Conservation (phyloP, 2,329 filamentous ascomycete genomes). For the Cladosporium velox region DNA sequence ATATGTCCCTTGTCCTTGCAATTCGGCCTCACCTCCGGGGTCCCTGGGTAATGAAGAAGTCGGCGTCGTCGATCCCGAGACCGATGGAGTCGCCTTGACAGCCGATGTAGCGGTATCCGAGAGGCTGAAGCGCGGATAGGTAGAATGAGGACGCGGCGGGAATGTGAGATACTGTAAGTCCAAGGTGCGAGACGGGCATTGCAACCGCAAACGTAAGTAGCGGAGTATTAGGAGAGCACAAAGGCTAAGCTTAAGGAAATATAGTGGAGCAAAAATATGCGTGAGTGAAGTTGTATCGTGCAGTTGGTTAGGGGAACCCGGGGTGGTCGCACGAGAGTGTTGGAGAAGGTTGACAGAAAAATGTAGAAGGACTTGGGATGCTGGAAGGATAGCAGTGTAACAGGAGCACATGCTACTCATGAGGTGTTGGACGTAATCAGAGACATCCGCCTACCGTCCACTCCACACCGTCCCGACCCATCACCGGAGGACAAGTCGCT, state of each 20-base stretch:
- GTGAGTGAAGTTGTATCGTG: constrained; percentile 11
- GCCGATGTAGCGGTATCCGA: constrained; percentile 73
- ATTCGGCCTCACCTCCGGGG: constrained; percentile 54
- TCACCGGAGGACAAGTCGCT: constrained; percentile 25
- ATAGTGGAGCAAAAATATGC: constrained; percentile 12
- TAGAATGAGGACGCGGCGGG: constrained; percentile 82
- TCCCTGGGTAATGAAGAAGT: constrained; percentile 66
- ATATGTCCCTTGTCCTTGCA: background rate
- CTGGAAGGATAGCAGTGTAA: constrained; percentile 21
- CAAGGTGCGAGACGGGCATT: constrained; percentile 65
- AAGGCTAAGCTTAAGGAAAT: constrained; percentile 8
- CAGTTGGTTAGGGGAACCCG: constrained; percentile 11
- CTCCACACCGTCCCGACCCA: constrained; percentile 14
- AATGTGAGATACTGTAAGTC: constrained; percentile 72
- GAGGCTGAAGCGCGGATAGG: constrained; percentile 72
- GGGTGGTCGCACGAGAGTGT: constrained; percentile 6
- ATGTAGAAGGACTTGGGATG: constrained; percentile 22
- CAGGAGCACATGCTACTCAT: constrained; percentile 18
- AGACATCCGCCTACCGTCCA: constrained; percentile 17
- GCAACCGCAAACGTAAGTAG: constrained; percentile 9
- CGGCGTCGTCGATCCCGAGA: constrained; percentile 60
- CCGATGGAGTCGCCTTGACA: constrained; percentile 62
- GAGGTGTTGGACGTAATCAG: constrained; percentile 20
- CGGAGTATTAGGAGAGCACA: background rate
- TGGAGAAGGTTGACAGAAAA: constrained; percentile 24